Percentiles rank a stretch among this genome's conserved stretches.
These are phyloP conservation scores for Annona cherimola DNA, from an alignment of 164 flowering plant species.

Conservation along the genomic window DNA sequence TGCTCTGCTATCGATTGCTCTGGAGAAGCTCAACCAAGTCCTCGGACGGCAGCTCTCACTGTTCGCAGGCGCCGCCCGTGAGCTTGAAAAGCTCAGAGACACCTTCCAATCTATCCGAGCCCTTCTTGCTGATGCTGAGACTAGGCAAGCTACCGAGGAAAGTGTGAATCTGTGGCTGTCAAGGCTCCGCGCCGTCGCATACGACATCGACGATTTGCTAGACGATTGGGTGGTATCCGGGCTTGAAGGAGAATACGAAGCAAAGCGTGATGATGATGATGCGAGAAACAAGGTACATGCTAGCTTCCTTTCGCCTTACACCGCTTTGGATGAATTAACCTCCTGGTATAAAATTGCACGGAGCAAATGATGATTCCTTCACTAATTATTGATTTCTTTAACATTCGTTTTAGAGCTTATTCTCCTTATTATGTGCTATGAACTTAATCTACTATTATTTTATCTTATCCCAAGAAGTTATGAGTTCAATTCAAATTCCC, in stretches of 20 bases:
- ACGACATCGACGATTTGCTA: slow-evolving; percentile 2
- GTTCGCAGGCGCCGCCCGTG: background rate
- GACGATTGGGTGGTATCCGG: background rate
- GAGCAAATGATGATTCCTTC: too few relatives aligned
- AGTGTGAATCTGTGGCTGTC: slow-evolving; percentile 7
- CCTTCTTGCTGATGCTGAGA: slow-evolving; percentile 26
- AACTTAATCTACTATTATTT: too few relatives aligned
- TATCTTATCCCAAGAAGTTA: too few relatives aligned
- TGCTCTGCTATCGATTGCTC: background rate
- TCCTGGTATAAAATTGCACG: too few relatives aligned
- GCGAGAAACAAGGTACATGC: background rate
- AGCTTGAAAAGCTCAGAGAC: background rate
- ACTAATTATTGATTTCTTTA: too few relatives aligned
- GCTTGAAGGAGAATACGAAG: background rate
- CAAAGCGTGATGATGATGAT: background rate
- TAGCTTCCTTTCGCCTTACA: background rate
- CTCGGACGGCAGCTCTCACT: background rate
- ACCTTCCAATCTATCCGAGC: background rate
- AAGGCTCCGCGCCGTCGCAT: slow-evolving; percentile 7
- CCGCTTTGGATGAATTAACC: too few relatives aligned
- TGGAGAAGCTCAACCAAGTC: background rate
- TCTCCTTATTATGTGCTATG: too few relatives aligned
- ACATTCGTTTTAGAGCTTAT: too few relatives aligned
- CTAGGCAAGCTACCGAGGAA: slow-evolving; percentile 15
- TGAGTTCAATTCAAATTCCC: too few relatives aligned